Evolutionary conservation across 2,329 filamentous ascomycete species (phyloP).

Genomic region (Ophiocordyceps australis): DNA sequence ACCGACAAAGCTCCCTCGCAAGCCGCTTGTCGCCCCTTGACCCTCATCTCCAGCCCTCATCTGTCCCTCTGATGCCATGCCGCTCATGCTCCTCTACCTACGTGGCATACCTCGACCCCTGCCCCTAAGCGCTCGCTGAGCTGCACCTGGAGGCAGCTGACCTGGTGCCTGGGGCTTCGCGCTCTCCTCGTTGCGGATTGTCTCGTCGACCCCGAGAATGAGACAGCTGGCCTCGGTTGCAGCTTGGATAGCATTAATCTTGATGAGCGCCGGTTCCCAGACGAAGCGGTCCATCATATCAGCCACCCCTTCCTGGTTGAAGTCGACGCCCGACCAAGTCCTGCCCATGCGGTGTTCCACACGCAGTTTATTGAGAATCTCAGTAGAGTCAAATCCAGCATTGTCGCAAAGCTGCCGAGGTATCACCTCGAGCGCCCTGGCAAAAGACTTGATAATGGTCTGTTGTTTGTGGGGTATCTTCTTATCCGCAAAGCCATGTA

Average conservation of each 20-base stretch:
- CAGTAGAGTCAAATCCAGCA: slow-evolving; percentile 92
- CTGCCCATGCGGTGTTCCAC: slow-evolving; percentile 92
- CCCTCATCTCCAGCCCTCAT: slow-evolving; percentile 1
- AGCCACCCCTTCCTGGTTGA: slow-evolving; percentile 74
- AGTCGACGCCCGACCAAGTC: slow-evolving; percentile 92
- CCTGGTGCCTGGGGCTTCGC: slow-evolving; percentile 64
- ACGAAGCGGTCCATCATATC: slow-evolving; percentile 95
- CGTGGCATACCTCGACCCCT: slow-evolving; percentile 81
- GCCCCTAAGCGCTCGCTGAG: slow-evolving; percentile 72
- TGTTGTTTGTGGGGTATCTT: slow-evolving; percentile 93
- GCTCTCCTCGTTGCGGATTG: slow-evolving; percentile 95
- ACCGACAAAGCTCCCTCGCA: not conserved
- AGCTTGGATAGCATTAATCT: slow-evolving; percentile 92
- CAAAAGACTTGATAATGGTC: slow-evolving; percentile 92
- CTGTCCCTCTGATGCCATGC: too few species aligned
- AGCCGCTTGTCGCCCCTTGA: slow-evolving; percentile 3
- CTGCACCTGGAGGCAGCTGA: slow-evolving; percentile 63
- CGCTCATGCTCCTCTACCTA: slow-evolving; percentile 27
- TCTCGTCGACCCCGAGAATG: slow-evolving; percentile 94
- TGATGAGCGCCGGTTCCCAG: slow-evolving; percentile 92
- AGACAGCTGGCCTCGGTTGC: slow-evolving; percentile 90
- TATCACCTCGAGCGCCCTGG: slow-evolving; percentile 92
- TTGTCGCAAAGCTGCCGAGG: slow-evolving; percentile 97
- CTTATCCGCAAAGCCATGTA: slow-evolving; percentile 83
- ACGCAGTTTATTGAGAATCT: slow-evolving; percentile 89